phyloP scores from a whole-genome alignment of 208 protist species.

The Leishmania arabica region DNA sequence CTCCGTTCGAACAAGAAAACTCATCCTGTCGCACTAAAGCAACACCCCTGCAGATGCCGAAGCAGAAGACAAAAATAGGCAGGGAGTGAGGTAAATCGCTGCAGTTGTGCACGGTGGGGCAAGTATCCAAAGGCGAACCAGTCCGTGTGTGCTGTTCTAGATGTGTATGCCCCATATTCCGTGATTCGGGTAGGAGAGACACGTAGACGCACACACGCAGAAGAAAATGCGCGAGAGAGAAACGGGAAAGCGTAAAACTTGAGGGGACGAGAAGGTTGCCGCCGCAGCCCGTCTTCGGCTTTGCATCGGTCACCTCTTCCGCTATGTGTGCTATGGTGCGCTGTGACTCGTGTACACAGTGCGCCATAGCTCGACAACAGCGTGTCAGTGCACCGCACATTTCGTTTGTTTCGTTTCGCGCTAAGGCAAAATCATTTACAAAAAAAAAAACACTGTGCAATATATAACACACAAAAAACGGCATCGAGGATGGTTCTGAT shows the following conservation, averaged over 20 bases:
- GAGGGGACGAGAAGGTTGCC: background rate
- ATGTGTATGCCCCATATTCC: background rate
- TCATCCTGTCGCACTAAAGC: constrained; percentile 25
- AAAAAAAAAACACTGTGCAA: background rate
- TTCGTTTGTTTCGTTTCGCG: background rate
- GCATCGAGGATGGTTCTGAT: background rate
- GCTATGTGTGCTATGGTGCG: background rate
- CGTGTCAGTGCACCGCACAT: no score
- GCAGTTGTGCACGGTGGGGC: background rate
- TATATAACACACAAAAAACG: background rate
- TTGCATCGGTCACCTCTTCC: background rate
- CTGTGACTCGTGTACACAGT: background rate
- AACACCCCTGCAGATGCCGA: background rate
- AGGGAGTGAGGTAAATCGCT: background rate
- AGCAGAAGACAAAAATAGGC: constrained; percentile 7
- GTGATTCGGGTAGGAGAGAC: no score
- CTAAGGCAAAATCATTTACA: background rate
- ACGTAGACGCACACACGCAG: background rate
- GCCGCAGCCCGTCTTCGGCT: background rate
- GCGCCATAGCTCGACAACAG: no score
- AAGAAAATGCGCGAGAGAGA: background rate
- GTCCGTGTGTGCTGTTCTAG: background rate
- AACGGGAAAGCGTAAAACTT: background rate
- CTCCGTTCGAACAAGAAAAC: constrained; percentile 41
- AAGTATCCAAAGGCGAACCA: background rate